Conservation (phyloP, 2,329 filamentous ascomycete genomes). For the Xylaria sp. region DNA sequence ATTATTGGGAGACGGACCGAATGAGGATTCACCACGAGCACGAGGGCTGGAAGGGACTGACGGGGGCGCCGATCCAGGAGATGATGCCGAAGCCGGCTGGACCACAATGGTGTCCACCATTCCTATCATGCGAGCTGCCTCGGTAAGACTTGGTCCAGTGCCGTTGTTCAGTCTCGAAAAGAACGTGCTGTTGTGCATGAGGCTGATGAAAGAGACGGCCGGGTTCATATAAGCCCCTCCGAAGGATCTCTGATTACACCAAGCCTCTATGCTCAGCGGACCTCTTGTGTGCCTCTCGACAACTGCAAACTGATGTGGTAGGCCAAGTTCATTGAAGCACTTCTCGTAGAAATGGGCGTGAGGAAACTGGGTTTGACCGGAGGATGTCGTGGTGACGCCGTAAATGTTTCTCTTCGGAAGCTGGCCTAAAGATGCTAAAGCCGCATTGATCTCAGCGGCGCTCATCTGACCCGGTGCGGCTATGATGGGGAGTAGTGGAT, state of each 20-base stretch:
- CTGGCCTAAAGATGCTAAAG: slow-evolving; percentile 72
- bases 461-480: slow-evolving; percentile 82
- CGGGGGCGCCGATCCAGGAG: slow-evolving; percentile 41
- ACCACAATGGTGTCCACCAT: slow-evolving; percentile 78
- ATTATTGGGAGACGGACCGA: slow-evolving; percentile 8
- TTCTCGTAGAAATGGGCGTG: slow-evolving; percentile 84
- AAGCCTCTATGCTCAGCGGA: slow-evolving; percentile 61
- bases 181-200: slow-evolving; percentile 52
- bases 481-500: slow-evolving; percentile 76
- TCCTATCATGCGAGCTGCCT: slow-evolving; percentile 72
- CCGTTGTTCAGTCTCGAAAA: slow-evolving; percentile 48
- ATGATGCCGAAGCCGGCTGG: slow-evolving; percentile 41
- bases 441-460: slow-evolving; percentile 77
- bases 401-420: slow-evolving; percentile 76
- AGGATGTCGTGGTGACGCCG: slow-evolving; percentile 66
- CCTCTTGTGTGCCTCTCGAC: slow-evolving; percentile 65
- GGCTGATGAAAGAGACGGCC: slow-evolving; percentile 55
- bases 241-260: slow-evolving; percentile 69
- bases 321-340: slow-evolving; percentile 73
- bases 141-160: slow-evolving; percentile 57
- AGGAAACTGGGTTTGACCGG: slow-evolving; percentile 53
- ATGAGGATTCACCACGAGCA: slow-evolving; percentile 31
- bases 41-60: slow-evolving; percentile 47
- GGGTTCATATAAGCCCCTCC: slow-evolving; percentile 79
- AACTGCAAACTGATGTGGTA: slow-evolving; percentile 75